Evolutionary conservation across 768 basidiomycete species (phyloP), one percentile per base, ranked within the genome.

Genomic region (Phanerochaete carnosa): DNA sequence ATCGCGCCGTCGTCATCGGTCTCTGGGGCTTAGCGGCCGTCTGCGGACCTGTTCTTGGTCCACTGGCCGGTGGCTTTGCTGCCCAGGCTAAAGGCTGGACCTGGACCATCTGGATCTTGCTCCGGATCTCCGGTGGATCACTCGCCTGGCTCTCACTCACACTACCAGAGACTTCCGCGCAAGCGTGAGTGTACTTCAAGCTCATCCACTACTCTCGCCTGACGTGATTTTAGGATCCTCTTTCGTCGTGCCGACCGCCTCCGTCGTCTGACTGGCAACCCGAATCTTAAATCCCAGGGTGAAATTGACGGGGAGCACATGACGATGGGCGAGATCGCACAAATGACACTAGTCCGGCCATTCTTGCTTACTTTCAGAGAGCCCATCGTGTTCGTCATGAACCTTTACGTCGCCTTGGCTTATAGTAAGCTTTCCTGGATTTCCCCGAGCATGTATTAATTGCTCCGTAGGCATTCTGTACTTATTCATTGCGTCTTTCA

Each of bases 401-500:
- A 74, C 47, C 46, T 73, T 7, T 75, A 74, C 59, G 62, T 74
- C 19, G 71, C 68, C 13, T 66, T 75, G 12, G 66, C 70, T 37
- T 75, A 73, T 57, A 72, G 68, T 28, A 57, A 3, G 60, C 32
- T 16, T 28, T 30, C 30, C 37, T 26, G 23, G 8, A 26, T 2
- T 2, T 16, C n/a, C 32, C 7, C n/a, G 32, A 7, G 19, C 35
- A 9, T 45, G 2, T 22, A 49, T 47, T 26, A 3, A 13, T 30
- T 22, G 8, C 23, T 9, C 19, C 6, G 2, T 43, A 60, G 60
- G 61, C 45, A 55, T 73, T 22, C 66, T 72, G n/a, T 72, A 72
- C 65, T 61, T 73, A 33, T 75, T 70, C 70, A 74, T 74, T 45
- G 69, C 72, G 45, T 69, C 73, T 0, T 75, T 75, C 63, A 67